Evolutionary conservation across 805 yeast species (phyloP), one percentile per base, ranked within the genome.

Genomic region (Sugiyamaella boreocaroliniensis): DNA sequence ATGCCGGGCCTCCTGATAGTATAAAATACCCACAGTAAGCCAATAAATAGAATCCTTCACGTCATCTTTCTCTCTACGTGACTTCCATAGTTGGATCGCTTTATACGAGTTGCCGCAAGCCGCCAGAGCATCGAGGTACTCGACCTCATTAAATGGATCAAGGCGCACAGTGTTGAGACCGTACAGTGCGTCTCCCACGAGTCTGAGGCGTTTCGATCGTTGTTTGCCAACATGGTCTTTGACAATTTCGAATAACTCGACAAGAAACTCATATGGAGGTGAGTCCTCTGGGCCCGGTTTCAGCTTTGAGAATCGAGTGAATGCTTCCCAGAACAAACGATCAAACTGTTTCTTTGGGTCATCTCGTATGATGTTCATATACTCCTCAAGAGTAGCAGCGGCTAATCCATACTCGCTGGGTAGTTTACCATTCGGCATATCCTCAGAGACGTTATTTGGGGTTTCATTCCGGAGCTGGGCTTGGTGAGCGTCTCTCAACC

Each of bases 141-240:
- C 60, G 3, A 52, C 58, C 42, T 61, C 64, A 48, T 61, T 61
- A 44, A 55, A 52, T 1, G 62, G 58, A 47, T 59, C 64, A 44
- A 61, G 43, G 19, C 64, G 47, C 4, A 51, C 58, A 7, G 40
- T 45, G 11, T 54, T 52, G 32, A 47, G 55, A 4, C 59, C 50
- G 47, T 60, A 59, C 2, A 61, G 49, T 7, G 50, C 54, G 45
- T 60, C 64, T 4, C 64, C 63, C 4, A 53, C 61, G 9, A 53
- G 44, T 20, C 61, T 37, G 2, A 48, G 37, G 12, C 47, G 16
- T 7, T 46, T 44, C 2, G 47, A 53, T 16, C 41, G 32, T 42
- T 52, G 61, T 9, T 32, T 32, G 8, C 37, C 37, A 14, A 18
- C 16, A 12, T 19, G 20, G n/a, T 45, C 43, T 43, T 58, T 60